Evolutionary conservation across 805 yeast genomes (phyloP).

Genomic region (Blastobotrys americana): DNA sequence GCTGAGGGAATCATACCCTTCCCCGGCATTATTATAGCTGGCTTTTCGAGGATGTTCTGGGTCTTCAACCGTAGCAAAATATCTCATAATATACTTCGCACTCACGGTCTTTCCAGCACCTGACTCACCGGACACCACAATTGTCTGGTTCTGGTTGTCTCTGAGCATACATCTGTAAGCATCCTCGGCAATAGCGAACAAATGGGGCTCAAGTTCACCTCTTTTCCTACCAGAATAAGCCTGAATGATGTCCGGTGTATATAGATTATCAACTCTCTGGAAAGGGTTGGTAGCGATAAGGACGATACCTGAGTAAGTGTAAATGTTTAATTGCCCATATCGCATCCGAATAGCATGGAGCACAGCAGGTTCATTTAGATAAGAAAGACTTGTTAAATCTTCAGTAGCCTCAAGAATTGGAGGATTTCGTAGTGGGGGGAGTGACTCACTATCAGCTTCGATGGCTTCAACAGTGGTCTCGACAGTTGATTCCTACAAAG

Average conservation of each 20-base stretch:
- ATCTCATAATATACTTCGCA: conserved; percentile 95
- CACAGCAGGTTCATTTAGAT: conserved; percentile 93
- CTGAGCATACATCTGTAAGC: conserved; percentile 92
- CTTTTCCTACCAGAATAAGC: conserved; percentile 88
- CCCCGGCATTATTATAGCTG: conserved; percentile 4
- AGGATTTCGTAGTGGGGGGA: conserved; percentile 85
- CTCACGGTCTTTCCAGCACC: conserved; percentile 99
- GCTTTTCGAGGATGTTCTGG: conserved; percentile 30
- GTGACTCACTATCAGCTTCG: conserved; percentile 44
- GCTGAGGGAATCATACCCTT: conserved; percentile 56
- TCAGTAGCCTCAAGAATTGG: conserved; percentile 89
- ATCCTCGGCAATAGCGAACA: conserved; percentile 96
- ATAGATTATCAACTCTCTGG: conserved; percentile 82
- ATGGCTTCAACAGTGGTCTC: conserved; percentile 22
- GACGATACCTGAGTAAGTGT: conserved; percentile 95
- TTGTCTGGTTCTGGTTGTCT: conserved; percentile 82
- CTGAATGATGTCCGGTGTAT: conserved; percentile 87
- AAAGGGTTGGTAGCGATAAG: conserved; percentile 95
- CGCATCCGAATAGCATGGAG: conserved; percentile 87
- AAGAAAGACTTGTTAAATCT: conserved; percentile 86
- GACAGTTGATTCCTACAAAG: conserved; percentile 19
- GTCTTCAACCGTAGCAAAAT: conserved; percentile 86
- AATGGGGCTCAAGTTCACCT: conserved; percentile 94
- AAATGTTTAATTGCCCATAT: conserved; percentile 81
- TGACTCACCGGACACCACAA: conserved; percentile 94